Evolutionary conservation across 2,329 filamentous ascomycete species (phyloP).

Genomic region (Magnaporthiopsis rhizophila): DNA sequence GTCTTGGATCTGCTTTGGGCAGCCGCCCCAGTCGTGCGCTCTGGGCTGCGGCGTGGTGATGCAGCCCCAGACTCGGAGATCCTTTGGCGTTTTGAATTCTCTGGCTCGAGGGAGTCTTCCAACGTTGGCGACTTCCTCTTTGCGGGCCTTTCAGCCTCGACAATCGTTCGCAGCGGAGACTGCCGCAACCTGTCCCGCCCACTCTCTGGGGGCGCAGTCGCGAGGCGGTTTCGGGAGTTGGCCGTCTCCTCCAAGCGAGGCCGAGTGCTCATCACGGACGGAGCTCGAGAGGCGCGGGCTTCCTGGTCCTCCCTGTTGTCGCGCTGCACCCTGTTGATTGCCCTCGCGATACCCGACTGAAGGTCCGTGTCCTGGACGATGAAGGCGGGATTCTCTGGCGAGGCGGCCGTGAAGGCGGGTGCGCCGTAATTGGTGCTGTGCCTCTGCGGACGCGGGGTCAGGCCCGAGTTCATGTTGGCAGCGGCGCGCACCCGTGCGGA

Average conservation of each 20-base stretch:
- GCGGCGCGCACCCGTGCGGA: background rate
- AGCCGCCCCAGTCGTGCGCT: background rate
- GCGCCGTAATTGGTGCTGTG: constrained; percentile 7
- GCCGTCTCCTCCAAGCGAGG: background rate
- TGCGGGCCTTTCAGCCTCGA: background rate
- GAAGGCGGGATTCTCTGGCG: constrained; percentile 2
- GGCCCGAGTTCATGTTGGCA: constrained; percentile 1
- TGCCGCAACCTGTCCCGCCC: background rate
- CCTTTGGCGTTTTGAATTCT: constrained; percentile 4
- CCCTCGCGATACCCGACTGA: constrained; percentile 13
- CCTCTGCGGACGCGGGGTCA: constrained; percentile 4
- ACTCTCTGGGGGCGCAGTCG: background rate
- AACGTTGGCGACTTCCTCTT: background rate
- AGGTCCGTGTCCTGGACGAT: constrained; percentile 15
- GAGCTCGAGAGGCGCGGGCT: background rate
- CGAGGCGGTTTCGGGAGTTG: background rate
- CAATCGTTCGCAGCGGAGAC: background rate
- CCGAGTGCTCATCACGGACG: background rate
- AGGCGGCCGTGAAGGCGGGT: background rate
- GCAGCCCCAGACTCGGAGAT: background rate
- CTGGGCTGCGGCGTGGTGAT: background rate
- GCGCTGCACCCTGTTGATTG: constrained; percentile 14
- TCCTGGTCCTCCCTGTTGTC: constrained; percentile 11
- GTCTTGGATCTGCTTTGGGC: background rate
- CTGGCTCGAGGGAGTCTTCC: background rate